Base-by-base conservation (phyloP, 2,329 filamentous ascomycete genomes). In the Clarireedia paspali region DNA sequence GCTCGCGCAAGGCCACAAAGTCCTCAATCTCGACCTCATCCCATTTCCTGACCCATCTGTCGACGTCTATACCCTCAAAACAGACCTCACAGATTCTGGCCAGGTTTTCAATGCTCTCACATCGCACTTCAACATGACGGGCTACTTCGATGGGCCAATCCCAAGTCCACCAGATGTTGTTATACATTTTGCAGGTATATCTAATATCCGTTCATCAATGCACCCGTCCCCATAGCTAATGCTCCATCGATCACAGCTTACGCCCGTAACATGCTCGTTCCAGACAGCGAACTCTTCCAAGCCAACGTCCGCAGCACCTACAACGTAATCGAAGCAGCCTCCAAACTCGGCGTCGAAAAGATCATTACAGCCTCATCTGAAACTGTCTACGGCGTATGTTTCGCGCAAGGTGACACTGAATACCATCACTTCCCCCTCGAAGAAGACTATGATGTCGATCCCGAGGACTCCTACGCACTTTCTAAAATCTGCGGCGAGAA, bases 311-410 rank as follows among this genome's bases (percentile, higher is more conserved):
- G 73, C 0, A 73, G 75, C 9, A 81, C 78, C 0, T 84, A 84
- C 68, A 85, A 85, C 62, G 75, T 85, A 24, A 76, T 85, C 59
- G 82, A 85, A 68, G 80, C 81, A 26, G 81, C 81, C 0, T 82
- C 75, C 64, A 83, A 83, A 59, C 71, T 85, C 0, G 80, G 80
- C 12, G 78, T 85, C 6, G 76, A 75, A 61, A 85, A 85, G 63
- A 78, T 85, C 62, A 74, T 85, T 63, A 76, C 9, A 48, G 82
- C 82, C 1, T 78, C 74, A 56, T 78, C 74, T 20, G 79, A 83
- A 62, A 82, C 80, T 0, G 79, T 77, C 0, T 85, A 85, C 62
- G 82, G 81, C 17, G 80, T 84, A 0, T 82, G 78, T 60, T 85
- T 82, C 62, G 76, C 78, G 0, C 79, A 85, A 60, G 82, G 82